Evolutionary conservation across 1,284 basidiomycete genomes (phyloP).

Genomic region (Boletus nobilissimus): DNA sequence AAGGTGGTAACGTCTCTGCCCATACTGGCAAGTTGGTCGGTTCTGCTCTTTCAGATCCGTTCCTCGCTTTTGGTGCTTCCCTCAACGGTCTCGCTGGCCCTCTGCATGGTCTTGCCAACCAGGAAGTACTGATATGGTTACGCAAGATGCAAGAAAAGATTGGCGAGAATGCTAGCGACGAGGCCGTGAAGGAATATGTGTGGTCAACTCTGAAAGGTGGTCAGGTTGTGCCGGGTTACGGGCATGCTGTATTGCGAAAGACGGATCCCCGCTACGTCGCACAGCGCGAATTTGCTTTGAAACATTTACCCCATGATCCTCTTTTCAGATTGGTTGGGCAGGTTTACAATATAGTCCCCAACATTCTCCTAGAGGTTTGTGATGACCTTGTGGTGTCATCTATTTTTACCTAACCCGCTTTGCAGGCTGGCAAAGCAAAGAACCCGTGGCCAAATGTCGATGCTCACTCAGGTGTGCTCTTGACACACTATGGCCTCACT

Average conservation of each 20-base stretch:
- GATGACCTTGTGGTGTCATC: conserved; percentile 86
- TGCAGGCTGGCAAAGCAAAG: conserved; percentile 94
- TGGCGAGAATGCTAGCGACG: conserved; percentile 84
- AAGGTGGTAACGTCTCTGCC: conserved; percentile 99
- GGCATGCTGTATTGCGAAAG: conserved; percentile 96
- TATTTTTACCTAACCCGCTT: conserved; percentile 72
- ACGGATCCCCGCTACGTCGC: conserved; percentile 98
- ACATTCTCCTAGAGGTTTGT: conserved; percentile 85
- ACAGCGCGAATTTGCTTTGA: conserved; percentile 92
- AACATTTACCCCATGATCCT: conserved; percentile 88
- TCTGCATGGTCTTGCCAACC: conserved; percentile 96
- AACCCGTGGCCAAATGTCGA: conserved; percentile 97
- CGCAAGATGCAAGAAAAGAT: conserved; percentile 90
- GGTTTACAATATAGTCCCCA: conserved; percentile 93
- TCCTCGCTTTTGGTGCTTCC: conserved; percentile 93
- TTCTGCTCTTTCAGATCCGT: conserved; percentile 97
- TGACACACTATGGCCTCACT: conserved; percentile 89
- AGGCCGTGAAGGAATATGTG: conserved; percentile 91
- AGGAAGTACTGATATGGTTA: conserved; percentile 92
- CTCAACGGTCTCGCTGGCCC: conserved; percentile 98
- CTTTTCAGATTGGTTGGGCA: conserved; percentile 94
- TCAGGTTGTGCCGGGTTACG: conserved; percentile 94
- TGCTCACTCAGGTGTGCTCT: conserved; percentile 94
- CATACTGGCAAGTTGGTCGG: conserved; percentile 97
- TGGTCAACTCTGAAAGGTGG: conserved; percentile 93